Base-by-base conservation (phyloP, 1,139 yeast species). In the Pichia kudriavzevii region DNA sequence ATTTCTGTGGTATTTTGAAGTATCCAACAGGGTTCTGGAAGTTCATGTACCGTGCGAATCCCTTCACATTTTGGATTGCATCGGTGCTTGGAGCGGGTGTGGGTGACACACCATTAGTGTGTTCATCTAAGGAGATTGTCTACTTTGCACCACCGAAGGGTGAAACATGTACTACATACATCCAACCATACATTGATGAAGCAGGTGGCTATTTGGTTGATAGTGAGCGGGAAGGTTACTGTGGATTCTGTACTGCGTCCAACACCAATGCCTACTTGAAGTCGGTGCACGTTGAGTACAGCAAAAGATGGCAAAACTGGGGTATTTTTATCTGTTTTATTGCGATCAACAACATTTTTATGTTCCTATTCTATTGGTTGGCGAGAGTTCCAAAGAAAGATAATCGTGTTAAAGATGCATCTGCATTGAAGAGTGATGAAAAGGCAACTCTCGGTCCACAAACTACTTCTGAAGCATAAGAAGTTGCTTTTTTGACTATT, bases 21-120 rank as follows among this genome's bases (percentile, higher is more conserved):
- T 60, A 52, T 30, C 63, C 72, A 64, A 76, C 79, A 16, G 67
- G 72, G 7, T 73, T 74, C 60, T 74, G 79, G 79, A 59, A 61
- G 25, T 71, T 72, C 52, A 69, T 74, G 75, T 73, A 69, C 59
- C 60, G 69, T 40, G 60, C 64, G 16, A 67, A 73, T 19, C 79
- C 80, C 13, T 64, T 69, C 46, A 73, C 79, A 3, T 74, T 72
- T 50, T 69, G 73, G 55, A 61, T 73, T 26, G 65, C 66, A 36
- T 60, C 67, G 9, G 53, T 68, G 41, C 59, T 72, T 49, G 58
- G 66, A 9, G 60, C 65, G 13, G 61, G 64, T 24, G 54, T 73
- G 40, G 73, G 70, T 33, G 56, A 59, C 30, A 54, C 61, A 35
- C 45, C 52, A 6, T 71, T 75, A 21, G 41, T 34, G 3, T 78